A percentile compares a stretch with the other conserved stretches of the same genome.
phyloP scores from a whole-genome alignment of 23 red algal genomes.

The Cyanidioschyzon merolae region DNA sequence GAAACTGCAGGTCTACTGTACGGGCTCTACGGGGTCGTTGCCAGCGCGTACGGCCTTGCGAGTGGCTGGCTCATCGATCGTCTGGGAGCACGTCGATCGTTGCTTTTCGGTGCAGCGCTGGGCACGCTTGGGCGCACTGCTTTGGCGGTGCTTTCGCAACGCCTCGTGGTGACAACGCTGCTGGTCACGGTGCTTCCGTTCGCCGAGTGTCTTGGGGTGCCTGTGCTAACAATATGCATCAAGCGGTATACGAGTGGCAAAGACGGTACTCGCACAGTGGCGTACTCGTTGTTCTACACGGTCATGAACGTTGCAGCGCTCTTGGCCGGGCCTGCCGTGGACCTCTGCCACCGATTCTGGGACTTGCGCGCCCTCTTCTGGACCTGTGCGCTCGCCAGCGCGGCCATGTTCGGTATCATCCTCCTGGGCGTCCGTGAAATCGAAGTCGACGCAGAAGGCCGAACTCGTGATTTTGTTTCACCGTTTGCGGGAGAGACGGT shows the following conservation, averaged over 20 bases:
- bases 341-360: slow-evolving; percentile 29
- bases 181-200: slow-evolving; percentile 70
- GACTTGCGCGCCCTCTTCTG: slow-evolving; percentile 49
- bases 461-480: slow-evolving; percentile 35
- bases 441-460: slow-evolving; percentile 51
- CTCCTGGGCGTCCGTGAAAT: slow-evolving; percentile 60
- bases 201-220: slow-evolving; percentile 77
- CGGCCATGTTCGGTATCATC: slow-evolving; percentile 32
- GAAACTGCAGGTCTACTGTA: slow-evolving; percentile 65
- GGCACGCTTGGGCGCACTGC: slow-evolving; percentile 44
- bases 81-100: slow-evolving; percentile 48
- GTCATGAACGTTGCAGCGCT: slow-evolving; percentile 92
- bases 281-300: slow-evolving; percentile 85
- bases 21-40: slow-evolving; percentile 79
- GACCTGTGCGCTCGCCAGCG: slow-evolving; percentile 42
- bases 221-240: slow-evolving; percentile 83
- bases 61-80: slow-evolving; percentile 87
- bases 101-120: slow-evolving; percentile 57
- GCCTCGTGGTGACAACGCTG: slow-evolving; percentile 20
- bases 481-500: slow-evolving; percentile 25
- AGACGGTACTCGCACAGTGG: slow-evolving; percentile 63
- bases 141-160: slow-evolving; percentile 34
- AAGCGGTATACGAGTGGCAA: slow-evolving; percentile 70
- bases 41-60: slow-evolving; percentile 59
- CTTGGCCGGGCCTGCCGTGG: slow-evolving; percentile 59